phyloP scores from a whole-genome alignment of 257 asterid species.

The Solanum rostratum region DNA sequence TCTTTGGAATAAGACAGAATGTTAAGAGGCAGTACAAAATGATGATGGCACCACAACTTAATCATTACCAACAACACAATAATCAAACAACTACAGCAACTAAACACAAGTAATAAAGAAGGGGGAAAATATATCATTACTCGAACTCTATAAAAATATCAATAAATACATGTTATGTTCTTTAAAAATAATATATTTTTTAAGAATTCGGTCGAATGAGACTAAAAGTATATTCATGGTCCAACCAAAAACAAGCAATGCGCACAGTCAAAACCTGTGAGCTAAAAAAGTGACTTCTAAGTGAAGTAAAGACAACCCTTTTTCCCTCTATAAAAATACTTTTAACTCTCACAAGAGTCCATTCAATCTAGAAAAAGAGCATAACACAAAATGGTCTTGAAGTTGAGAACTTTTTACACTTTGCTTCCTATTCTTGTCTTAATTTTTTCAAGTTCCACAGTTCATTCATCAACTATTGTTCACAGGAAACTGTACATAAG shows the following conservation, averaged over 20 bases:
- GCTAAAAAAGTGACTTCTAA: conserved; percentile 25
- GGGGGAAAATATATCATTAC: not conserved
- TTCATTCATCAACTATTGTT: conserved; percentile 1
- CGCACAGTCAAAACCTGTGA: not conserved
- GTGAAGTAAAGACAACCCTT: too few species aligned
- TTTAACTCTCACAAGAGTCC: not conserved
- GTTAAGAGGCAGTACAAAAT: too few species aligned
- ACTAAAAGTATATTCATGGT: not conserved
- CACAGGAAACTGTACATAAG: conserved; percentile 2
- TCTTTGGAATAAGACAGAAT: too few species aligned
- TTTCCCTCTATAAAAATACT: conserved; percentile 14
- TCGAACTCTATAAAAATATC: too few species aligned
- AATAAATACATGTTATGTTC: too few species aligned
- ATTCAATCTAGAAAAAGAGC: not conserved
- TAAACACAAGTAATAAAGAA: not conserved
- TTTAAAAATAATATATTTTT: too few species aligned
- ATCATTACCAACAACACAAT: not conserved
- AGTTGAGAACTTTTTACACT: conserved; percentile 12
- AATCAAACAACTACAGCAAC: not conserved
- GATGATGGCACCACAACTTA: not conserved
- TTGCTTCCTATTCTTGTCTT: conserved; percentile 25
- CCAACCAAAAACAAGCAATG: conserved; percentile 6
- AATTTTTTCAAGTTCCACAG: conserved; percentile 7
- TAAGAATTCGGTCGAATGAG: too few species aligned
- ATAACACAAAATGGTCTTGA: conserved; percentile 13